Evolutionary conservation across 306 rosid species (phyloP), one percentile per base, ranked within the genome.

Genomic region (Trichosanthes truncata): DNA sequence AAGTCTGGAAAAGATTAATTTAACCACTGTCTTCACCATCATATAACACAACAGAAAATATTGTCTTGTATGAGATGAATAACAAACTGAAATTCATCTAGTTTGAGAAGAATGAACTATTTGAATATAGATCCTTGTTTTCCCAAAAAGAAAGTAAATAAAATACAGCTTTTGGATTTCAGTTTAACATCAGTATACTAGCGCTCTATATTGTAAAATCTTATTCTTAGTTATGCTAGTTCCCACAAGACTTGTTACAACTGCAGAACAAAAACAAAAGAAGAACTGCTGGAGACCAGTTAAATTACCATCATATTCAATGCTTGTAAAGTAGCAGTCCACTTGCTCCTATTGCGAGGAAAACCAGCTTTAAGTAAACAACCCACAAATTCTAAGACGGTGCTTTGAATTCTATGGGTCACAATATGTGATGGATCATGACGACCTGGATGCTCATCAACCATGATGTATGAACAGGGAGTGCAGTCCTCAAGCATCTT

Each of bases 381-480:
- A 80, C 87, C 86, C 57, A 86, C 90, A 84, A 95, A 95, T 67
- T 86, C 84, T 74, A 84, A 81, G 67, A 91, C 83, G 80, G 87
- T 87, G 83, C 93, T 87, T 77, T 92, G 89, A 77, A 95, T 82
- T 78, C 97, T 86, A 82, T 92, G 97, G 18, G 97, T 95, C 46
- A 95, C 86, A 84, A 90, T 91, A 81, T 92, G 97, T 78, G 95
- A 90, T 77, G 98, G 97, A 83, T 95, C 97, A 49, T 91, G 93
- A 80, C 98, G 97, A 80, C 84, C 81, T 78, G 95, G 97, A 90
- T 92, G 94, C 81, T 84, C 82, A 82, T 92, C 97, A 84, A 92
- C 93, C 97, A 95, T 80, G 78, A 95, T 81, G 85, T 91, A 95
- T 31, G 97, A 81, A 86, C 87, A 89, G 25, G 97, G 93, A 80